A percentile compares a stretch with the other conserved stretches of the same genome.
Conservation (phyloP, 371 early-diverging fungal genomes). For the Actinomortierella ambigua region DNA sequence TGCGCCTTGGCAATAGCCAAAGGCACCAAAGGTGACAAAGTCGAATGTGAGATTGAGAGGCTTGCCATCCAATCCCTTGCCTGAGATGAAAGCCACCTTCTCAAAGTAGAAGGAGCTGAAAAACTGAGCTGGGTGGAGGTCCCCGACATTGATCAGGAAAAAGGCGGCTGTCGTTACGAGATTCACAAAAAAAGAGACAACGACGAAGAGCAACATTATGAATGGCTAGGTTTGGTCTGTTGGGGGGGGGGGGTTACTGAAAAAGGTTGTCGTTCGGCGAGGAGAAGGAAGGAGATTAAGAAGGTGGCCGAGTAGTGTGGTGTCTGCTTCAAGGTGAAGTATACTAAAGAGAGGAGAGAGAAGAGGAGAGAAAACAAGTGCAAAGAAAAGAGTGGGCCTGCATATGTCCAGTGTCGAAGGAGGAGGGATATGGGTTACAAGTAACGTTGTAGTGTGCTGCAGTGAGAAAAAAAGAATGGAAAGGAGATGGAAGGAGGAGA, state of each 20-base stretch:
- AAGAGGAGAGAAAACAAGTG: neutral
- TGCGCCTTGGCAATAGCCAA: neutral
- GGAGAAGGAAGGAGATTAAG: neutral
- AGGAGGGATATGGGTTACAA: neutral
- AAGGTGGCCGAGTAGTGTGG: no score
- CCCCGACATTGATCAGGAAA: constrained; percentile 31
- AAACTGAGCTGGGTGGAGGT: constrained; percentile 14
- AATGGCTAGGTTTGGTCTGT: no score
- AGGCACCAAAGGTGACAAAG: neutral
- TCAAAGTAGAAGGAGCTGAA: constrained; percentile 29
- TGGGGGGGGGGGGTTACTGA: no score
- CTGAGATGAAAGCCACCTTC: constrained; percentile 12
- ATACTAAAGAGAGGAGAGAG: neutral
- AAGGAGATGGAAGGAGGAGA: neutral
- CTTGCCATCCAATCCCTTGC: neutral
- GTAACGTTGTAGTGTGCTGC: neutral
- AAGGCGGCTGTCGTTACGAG: constrained; percentile 12
- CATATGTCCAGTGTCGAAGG: neutral
- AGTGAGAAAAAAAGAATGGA: neutral
- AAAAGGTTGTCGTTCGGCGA: no score
- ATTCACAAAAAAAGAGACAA: constrained; percentile 35
- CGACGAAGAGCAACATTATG: constrained; percentile 17
- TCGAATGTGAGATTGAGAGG: neutral
- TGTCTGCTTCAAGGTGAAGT: neutral
- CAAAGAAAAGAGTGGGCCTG: constrained; percentile 1